A percentile compares a stretch with the other conserved stretches of the same genome.
phyloP scores from a whole-genome alignment of 176 grass and related monocot genomes.

The Musa schizocarpa region DNA sequence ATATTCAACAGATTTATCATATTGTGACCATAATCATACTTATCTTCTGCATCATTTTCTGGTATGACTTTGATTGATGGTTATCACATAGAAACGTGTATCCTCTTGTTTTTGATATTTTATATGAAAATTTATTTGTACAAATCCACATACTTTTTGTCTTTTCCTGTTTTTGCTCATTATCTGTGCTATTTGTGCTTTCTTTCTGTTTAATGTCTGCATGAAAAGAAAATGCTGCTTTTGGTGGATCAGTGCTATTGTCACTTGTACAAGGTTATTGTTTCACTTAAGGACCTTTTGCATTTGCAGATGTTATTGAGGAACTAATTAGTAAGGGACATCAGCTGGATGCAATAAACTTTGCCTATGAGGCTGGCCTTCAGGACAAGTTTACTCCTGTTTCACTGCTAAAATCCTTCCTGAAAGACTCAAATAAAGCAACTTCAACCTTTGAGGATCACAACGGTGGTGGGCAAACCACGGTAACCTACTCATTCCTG shows the following conservation, averaged over 20 bases:
- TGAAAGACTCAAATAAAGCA: conserved; percentile 58
- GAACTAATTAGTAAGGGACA: conserved; percentile 81
- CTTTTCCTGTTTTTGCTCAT: no score
- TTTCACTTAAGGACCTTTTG: not conserved
- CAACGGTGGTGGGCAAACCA: conserved; percentile 39
- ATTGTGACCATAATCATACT: no score
- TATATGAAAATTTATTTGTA: no score
- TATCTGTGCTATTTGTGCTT: no score
- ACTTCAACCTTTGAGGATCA: conserved; percentile 32
- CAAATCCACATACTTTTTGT: no score
- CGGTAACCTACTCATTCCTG: conserved; percentile 18
- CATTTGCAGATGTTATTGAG: conserved; percentile 63
- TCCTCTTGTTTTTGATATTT: no score
- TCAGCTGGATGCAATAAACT: conserved; percentile 87
- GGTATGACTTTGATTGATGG: no score
- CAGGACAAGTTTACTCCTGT: conserved; percentile 64
- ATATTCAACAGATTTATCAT: no score
- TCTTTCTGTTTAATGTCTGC: no score
- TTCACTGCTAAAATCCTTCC: conserved; percentile 75
- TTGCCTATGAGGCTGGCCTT: conserved; percentile 76
- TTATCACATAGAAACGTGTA: no score
- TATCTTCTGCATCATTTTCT: no score
- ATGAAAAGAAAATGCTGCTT: not conserved
- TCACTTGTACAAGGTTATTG: not conserved
- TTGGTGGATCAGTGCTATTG: not conserved